phyloP scores from a whole-genome alignment of 2,329 filamentous ascomycete species.

The Paraphaeosphaeria sporulosa region DNA sequence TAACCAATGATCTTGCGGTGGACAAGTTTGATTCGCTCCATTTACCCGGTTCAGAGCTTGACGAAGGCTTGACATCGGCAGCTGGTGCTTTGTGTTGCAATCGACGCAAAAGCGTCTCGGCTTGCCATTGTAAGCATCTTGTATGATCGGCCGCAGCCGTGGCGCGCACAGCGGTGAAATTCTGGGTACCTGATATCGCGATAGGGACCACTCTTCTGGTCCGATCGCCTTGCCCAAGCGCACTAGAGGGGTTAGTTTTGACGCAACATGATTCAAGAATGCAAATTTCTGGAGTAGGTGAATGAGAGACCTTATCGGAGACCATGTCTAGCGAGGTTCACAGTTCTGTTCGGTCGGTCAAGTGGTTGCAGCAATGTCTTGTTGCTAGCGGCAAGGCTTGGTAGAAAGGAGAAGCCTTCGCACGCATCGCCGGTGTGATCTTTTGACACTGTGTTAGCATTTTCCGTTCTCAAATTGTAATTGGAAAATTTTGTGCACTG shows the following conservation, averaged over 20 bases:
- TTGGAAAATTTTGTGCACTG: constrained; percentile 28
- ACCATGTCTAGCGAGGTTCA: constrained; percentile 18
- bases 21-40: constrained; percentile 24
- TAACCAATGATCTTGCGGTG: constrained; percentile 26
- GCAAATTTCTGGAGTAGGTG: not conserved
- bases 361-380: constrained; percentile 32
- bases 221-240: not conserved
- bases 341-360: constrained; percentile 8
- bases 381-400: constrained; percentile 27
- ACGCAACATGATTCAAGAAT: not conserved
- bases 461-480: constrained; percentile 18
- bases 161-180: constrained; percentile 17
- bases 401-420: constrained; percentile 21
- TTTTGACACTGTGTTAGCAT: constrained; percentile 20
- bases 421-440: constrained; percentile 8
- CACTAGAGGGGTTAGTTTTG: not conserved
- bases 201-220: constrained; percentile 5
- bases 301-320: constrained; percentile 22
- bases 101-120: constrained; percentile 19
- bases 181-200: not conserved
- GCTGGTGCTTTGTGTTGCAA: constrained; percentile 27
- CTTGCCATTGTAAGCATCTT: constrained; percentile 9
- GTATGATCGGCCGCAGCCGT: constrained; percentile 5
- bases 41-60: constrained; percentile 35
- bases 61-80: constrained; percentile 17